Evolutionary conservation across 495 filamentous ascomycete genomes (phyloP).

Genomic region (Thermochaetoides thermophila): DNA sequence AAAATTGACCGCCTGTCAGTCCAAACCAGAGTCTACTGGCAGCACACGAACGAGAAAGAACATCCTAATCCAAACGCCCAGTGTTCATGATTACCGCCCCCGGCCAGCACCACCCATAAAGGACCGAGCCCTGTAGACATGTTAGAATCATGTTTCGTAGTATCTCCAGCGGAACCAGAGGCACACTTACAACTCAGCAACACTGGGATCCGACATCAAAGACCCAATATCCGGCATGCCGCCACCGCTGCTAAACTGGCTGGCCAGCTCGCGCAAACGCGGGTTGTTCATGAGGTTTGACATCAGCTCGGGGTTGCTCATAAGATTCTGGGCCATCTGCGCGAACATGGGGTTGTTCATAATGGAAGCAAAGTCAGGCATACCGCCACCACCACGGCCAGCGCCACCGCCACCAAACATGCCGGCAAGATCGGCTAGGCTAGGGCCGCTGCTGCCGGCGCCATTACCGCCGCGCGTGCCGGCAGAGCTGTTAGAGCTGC

Average conservation of each 20-base stretch:
- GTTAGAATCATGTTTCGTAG: background rate
- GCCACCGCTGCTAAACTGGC: slow-evolving; percentile 51
- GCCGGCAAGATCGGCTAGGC: slow-evolving; percentile 46
- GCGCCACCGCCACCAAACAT: slow-evolving; percentile 49
- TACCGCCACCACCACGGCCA: slow-evolving; percentile 46
- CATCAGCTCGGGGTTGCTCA: slow-evolving; percentile 89
- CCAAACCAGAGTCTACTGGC: no score
- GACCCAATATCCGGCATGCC: slow-evolving; percentile 73
- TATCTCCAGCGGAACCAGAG: background rate
- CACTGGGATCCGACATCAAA: slow-evolving; percentile 79
- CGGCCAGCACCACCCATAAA: slow-evolving; percentile 52
- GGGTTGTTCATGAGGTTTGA: slow-evolving; percentile 87
- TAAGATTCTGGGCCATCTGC: slow-evolving; percentile 88
- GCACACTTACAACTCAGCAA: slow-evolving; percentile 78
- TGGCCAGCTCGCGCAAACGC: slow-evolving; percentile 67
- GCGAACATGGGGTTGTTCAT: slow-evolving; percentile 98
- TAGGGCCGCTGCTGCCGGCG: slow-evolving; percentile 17
- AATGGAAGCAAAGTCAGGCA: slow-evolving; percentile 67
- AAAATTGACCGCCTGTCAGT: no score
- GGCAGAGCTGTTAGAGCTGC: slow-evolving; percentile 1
- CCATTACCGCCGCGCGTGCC: slow-evolving; percentile 27
- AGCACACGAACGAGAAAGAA: no score
- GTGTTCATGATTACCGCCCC: no score
- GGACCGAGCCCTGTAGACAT: slow-evolving; percentile 47
- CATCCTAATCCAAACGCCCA: no score